Evolutionary conservation across 129 eudicot species (phyloP).

Genomic region (Saposhnikovia divaricata): DNA sequence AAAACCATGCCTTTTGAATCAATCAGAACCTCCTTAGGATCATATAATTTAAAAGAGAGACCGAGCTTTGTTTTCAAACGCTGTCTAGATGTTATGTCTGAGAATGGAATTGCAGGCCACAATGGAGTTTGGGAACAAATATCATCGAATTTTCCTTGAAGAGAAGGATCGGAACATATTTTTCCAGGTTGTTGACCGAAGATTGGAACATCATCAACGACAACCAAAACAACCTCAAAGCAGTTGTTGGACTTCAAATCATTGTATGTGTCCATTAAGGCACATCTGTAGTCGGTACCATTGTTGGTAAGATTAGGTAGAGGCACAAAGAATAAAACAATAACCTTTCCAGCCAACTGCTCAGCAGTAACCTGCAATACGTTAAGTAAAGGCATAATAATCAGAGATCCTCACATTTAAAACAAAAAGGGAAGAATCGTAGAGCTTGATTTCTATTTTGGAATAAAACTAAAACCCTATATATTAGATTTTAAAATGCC

Average conservation of each 20-base stretch:
- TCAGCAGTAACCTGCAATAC: background rate
- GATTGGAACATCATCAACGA: background rate
- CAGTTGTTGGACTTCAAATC: background rate
- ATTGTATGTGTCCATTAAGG: background rate
- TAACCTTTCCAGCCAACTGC: background rate
- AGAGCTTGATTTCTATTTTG: too few species aligned
- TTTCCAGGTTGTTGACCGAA: background rate
- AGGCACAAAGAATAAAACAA: background rate
- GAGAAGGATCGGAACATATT: too few species aligned
- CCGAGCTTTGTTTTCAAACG: background rate
- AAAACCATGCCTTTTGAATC: background rate
- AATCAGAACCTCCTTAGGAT: background rate
- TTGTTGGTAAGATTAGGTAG: too few species aligned
- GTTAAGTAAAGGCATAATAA: background rate
- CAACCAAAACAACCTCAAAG: background rate
- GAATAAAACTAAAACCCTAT: too few species aligned
- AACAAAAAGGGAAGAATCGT: too few species aligned
- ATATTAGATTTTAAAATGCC: too few species aligned
- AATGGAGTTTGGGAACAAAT: background rate
- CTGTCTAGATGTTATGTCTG: background rate
- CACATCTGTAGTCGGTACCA: background rate
- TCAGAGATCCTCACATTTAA: too few species aligned
- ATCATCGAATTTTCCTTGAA: background rate
- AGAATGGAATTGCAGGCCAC: background rate
- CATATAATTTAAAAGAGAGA: background rate